Percentiles rank a stretch among this genome's conserved stretches.
Evolutionary conservation across 768 basidiomycete species (phyloP).

Genomic region (Cyclocybe aegerita): DNA sequence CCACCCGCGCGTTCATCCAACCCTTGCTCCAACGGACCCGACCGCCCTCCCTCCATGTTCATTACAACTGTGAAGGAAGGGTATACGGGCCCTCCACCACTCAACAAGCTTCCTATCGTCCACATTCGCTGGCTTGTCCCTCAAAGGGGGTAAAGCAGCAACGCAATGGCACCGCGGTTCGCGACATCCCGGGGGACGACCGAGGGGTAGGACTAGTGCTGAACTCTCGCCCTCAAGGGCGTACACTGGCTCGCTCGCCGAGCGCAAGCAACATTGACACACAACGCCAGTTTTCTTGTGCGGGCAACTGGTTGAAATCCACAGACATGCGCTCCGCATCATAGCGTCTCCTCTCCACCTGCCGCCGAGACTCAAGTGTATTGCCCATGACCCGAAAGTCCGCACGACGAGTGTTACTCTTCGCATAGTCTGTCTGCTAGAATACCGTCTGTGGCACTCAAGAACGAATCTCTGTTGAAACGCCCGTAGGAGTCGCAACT

Average conservation of each 20-base stretch:
- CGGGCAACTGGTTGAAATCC: conserved; percentile 27
- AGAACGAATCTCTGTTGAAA: conserved; percentile 60
- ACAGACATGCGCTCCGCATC: conserved; percentile 16
- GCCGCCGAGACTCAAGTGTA: conserved; percentile 2
- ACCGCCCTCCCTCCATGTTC: conserved; percentile 19
- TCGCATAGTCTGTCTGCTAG: conserved; percentile 11
- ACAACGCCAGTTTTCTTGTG: conserved; percentile 29
- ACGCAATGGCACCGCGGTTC: conserved; percentile 7
- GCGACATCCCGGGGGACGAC: conserved; percentile 6
- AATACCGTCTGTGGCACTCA: conserved; percentile 34
- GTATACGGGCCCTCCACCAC: conserved; percentile 19
- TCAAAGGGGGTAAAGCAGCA: neutral
- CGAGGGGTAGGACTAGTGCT: neutral
- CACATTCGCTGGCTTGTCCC: conserved; percentile 11
- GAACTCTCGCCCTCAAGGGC: conserved; percentile 17
- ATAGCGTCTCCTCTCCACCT: conserved; percentile 20
- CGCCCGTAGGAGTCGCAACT: conserved; percentile 44
- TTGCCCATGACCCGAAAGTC: conserved; percentile 3
- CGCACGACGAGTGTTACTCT: neutral
- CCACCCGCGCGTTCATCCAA: conserved; percentile 31
- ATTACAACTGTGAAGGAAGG: conserved; percentile 26
- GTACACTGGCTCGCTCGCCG: conserved; percentile 31
- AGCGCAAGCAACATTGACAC: conserved; percentile 14
- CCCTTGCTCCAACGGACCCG: conserved; percentile 34
- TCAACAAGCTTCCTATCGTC: conserved; percentile 16